phyloP scores from a whole-genome alignment of 306 rosid species.

The Oxytropis ochrocephala region DNA sequence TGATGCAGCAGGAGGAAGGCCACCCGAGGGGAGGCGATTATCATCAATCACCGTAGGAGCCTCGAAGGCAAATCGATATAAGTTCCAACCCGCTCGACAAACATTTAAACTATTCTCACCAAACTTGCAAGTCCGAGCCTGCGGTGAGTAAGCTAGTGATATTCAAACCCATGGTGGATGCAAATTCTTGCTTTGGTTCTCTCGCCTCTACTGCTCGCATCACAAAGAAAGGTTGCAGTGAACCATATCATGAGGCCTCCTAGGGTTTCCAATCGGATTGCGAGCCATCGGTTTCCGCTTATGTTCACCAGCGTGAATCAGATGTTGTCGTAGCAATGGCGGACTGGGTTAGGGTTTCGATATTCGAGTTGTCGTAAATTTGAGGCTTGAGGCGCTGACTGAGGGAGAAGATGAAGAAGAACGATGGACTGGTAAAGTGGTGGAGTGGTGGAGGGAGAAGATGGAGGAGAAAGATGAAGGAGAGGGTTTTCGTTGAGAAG shows the following conservation, averaged over 20 bases:
- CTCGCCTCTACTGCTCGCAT: constrained; percentile 72
- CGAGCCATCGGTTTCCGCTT: constrained; percentile 74
- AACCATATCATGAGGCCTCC: no score
- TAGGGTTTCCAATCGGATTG: constrained; percentile 72
- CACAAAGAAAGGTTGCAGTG: constrained; percentile 83
- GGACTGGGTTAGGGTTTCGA: no score
- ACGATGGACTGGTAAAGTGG: no score
- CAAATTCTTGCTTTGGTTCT: constrained; percentile 60
- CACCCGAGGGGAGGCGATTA: constrained; percentile 82
- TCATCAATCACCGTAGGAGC: constrained; percentile 67
- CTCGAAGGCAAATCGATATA: constrained; percentile 83
- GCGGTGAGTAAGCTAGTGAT: constrained; percentile 75
- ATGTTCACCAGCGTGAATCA: constrained; percentile 64
- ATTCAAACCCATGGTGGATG: constrained; percentile 87
- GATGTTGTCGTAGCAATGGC: constrained; percentile 73
- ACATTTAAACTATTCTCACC: constrained; percentile 79
- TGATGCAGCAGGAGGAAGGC: constrained; percentile 74
- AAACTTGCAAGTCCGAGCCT: constrained; percentile 85
- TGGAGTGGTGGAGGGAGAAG: no score
- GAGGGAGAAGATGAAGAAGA: no score
- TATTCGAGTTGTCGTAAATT: no score
- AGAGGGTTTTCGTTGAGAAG: no score
- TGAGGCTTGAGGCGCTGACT: no score
- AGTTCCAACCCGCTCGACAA: constrained; percentile 87
- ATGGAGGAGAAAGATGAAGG: no score